phyloP scores from a whole-genome alignment of 208 protist species.

The Acanthamoeba castellanii region DNA sequence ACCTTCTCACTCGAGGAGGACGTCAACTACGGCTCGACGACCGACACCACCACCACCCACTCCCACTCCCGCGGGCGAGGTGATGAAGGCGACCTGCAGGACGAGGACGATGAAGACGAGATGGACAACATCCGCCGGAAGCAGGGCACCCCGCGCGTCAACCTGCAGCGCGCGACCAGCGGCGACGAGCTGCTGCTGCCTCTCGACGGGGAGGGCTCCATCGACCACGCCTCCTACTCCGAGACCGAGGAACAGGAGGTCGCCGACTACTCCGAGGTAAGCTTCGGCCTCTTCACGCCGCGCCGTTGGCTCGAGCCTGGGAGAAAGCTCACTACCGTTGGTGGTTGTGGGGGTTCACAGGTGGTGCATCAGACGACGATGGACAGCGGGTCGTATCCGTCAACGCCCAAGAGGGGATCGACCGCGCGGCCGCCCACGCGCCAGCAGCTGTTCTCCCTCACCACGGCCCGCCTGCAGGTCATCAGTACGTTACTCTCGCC shows the following conservation, averaged over 20 bases:
- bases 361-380: conserved; percentile 60
- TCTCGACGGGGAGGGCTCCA: neutral
- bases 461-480: conserved; percentile 34
- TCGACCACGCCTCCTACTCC: conserved; percentile 24
- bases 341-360: neutral
- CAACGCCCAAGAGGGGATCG: conserved; percentile 38
- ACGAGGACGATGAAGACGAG: conserved; percentile 15
- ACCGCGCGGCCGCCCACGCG: neutral
- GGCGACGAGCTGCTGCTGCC: neutral
- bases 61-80: conserved; percentile 31
- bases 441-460: conserved; percentile 23
- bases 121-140: neutral
- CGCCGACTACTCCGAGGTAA: conserved; percentile 56
- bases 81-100: neutral
- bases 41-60: conserved; percentile 61
- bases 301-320: neutral
- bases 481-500: neutral
- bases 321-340: too few relatives aligned
- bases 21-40: conserved; percentile 70
- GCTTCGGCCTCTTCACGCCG: too few relatives aligned
- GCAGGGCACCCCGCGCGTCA: conserved; percentile 26
- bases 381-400: conserved; percentile 67
- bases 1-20: conserved; percentile 68
- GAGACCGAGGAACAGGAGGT: conserved; percentile 71
- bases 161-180: conserved; percentile 25